These are phyloP conservation scores for Sistotremastrum suecicum DNA, from an alignment of 768 basidiomycete genomes.

Conservation along the genomic window DNA sequence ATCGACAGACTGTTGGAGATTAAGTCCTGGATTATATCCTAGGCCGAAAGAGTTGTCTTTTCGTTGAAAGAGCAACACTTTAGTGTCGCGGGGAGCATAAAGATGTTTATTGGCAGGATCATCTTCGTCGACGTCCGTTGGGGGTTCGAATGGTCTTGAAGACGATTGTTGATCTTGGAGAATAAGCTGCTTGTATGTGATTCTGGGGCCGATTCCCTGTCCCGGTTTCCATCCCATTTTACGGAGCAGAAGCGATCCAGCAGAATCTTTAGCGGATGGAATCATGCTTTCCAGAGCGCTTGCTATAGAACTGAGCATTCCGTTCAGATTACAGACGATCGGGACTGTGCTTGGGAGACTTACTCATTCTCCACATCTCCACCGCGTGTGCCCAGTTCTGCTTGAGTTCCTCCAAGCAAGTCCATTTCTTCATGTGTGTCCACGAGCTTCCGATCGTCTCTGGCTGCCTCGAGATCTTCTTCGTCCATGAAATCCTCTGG, in stretches of 20 bases:
- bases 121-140: conserved; percentile 31
- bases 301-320: conserved; percentile 40
- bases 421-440: conserved; percentile 74
- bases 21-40: conserved; percentile 58
- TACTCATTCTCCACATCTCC: conserved; percentile 37
- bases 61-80: conserved; percentile 40
- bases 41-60: conserved; percentile 76
- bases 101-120: conserved; percentile 79
- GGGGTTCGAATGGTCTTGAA: conserved; percentile 17
- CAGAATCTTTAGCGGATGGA: conserved; percentile 63
- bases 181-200: conserved; percentile 62
- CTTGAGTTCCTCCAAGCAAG: conserved; percentile 40
- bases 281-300: conserved; percentile 54
- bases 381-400: conserved; percentile 22
- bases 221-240: conserved; percentile 95
- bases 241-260: conserved; percentile 73
- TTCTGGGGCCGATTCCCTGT: conserved; percentile 85
- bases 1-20: conserved; percentile 47
- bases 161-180: conserved; percentile 47
- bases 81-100: conserved; percentile 73
- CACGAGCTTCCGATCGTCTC: conserved; percentile 58
- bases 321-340: background rate
- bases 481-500: conserved; percentile 99
- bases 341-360: conserved; percentile 14
- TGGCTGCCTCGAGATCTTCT: conserved; percentile 79